Base-by-base conservation (phyloP, 2,329 filamentous ascomycete species). In the Xylaria sp. region DNA sequence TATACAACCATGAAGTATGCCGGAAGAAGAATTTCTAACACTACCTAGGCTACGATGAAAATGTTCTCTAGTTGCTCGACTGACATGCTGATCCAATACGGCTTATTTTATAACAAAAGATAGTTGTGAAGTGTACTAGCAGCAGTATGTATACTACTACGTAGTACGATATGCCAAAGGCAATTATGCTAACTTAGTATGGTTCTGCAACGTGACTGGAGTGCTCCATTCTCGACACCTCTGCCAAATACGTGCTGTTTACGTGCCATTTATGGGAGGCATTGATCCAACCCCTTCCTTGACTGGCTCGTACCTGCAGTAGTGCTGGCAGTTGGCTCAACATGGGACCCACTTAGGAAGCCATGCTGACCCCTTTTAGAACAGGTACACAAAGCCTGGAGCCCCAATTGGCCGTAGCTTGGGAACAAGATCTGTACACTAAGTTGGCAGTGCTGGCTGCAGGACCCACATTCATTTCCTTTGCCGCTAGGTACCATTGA, bases 391-490 rank as follows among this genome's bases (percentile, higher is more conserved):
- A 32, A 32, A 54, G 25, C 13, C 44, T n/a, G 32, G 1, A n/a
- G 44, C 60, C 37, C 56, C 61, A 75, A 75, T 74, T 76, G 72
- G 74, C 64, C 44, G 4, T 20, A 51, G 39, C 41, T 39, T 50
- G 37, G 64, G 54, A 51, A 28, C 66, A 52, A 71, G 60, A 66
- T 66, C 60, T 48, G 34, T 37, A 48, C 46, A 23, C 46, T 39
- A 69, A 66, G 46, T 46, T 67, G 70, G 68, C 65, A 58, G 63
- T 67, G 52, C 63, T 64, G 64, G 41, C 60, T 65, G 3, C 28
- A 39, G 25, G 57, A 37, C 64, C 69, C 69, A 62, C 71, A 46
- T 63, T 73, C 69, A 73, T 73, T 73, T 73, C 71, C 63, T 66
- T 69, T 68, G 62, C 57, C 63, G 62, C 57, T 59, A 23, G 46